These are phyloP conservation scores for Citrus sp. DNA, from an alignment of 345 rosid species.

Conservation along the genomic window DNA sequence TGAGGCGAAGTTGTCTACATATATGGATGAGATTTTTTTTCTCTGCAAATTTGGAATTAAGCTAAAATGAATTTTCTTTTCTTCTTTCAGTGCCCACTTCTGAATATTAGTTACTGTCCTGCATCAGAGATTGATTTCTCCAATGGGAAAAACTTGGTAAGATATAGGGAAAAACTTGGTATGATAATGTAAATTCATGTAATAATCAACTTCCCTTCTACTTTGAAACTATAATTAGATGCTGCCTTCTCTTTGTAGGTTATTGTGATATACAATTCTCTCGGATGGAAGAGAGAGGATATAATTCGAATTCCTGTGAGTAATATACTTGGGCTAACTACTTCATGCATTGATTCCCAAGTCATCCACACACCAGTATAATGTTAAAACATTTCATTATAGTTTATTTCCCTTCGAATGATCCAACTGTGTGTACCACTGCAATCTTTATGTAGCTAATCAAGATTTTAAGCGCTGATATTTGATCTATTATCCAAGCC, in stretches of 20 bases:
- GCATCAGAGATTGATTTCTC: constrained; percentile 66
- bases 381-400: not conserved
- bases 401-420: not conserved
- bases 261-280: constrained; percentile 81
- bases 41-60: constrained; percentile 8
- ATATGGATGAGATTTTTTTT: not conserved
- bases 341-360: not conserved
- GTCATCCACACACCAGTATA: not conserved
- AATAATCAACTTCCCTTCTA: constrained; percentile 10
- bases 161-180: constrained; percentile 67
- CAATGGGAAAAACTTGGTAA: constrained; percentile 72
- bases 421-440: not conserved
- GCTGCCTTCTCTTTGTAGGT: constrained; percentile 40
- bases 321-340: not conserved
- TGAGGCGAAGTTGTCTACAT: not conserved
- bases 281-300: constrained; percentile 95
- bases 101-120: constrained; percentile 93
- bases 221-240: constrained; percentile 13
- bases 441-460: not conserved
- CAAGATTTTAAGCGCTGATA: not conserved
- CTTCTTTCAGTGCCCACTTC: constrained; percentile 73
- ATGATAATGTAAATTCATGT: constrained; percentile 17
- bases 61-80: constrained; percentile 15
- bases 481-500: not conserved
- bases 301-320: constrained; percentile 86